A percentile compares a stretch with the other conserved stretches of the same genome.
phyloP scores from a whole-genome alignment of 768 basidiomycete genomes.

The Tephrocybe sp. region DNA sequence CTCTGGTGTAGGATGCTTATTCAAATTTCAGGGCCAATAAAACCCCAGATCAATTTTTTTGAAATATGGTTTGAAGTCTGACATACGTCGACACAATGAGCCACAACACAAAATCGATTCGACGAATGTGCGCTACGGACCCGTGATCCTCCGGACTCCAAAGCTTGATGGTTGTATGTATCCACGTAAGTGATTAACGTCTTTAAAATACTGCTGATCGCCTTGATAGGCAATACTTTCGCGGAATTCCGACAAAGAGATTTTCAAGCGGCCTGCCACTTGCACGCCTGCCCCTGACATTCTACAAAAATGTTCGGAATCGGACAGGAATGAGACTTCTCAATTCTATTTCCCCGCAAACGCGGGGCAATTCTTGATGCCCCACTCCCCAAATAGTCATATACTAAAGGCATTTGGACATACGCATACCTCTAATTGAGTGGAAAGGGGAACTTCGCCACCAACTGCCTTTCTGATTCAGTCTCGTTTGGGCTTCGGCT shows the following conservation, averaged over 20 bases:
- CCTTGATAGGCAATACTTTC: slow-evolving; percentile 11
- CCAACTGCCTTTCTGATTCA: not conserved
- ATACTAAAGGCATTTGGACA: not conserved
- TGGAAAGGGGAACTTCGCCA: not conserved
- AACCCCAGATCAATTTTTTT: too few relatives aligned
- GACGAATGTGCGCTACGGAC: not conserved
- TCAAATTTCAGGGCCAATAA: not conserved
- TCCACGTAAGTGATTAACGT: slow-evolving; percentile 6
- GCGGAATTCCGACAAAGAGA: not conserved
- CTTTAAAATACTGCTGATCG: slow-evolving; percentile 6
- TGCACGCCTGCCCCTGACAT: not conserved
- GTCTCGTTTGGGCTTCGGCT: not conserved
- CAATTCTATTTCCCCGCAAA: slow-evolving; percentile 7
- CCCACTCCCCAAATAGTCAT: not conserved
- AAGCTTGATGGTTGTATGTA: slow-evolving; percentile 1
- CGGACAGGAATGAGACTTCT: not conserved
- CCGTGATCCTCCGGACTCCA: slow-evolving; percentile 10
- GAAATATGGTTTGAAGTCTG: not conserved
- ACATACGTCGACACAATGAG: not conserved
- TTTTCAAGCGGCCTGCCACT: not conserved
- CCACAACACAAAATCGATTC: not conserved
- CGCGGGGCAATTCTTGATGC: slow-evolving; percentile 7
- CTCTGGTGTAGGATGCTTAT: too few relatives aligned
- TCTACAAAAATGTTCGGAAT: not conserved
- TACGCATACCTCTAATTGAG: not conserved